Evolutionary conservation across 306 rosid genomes (phyloP), one percentile per base, ranked within the genome.

Genomic region (Corylus americana): DNA sequence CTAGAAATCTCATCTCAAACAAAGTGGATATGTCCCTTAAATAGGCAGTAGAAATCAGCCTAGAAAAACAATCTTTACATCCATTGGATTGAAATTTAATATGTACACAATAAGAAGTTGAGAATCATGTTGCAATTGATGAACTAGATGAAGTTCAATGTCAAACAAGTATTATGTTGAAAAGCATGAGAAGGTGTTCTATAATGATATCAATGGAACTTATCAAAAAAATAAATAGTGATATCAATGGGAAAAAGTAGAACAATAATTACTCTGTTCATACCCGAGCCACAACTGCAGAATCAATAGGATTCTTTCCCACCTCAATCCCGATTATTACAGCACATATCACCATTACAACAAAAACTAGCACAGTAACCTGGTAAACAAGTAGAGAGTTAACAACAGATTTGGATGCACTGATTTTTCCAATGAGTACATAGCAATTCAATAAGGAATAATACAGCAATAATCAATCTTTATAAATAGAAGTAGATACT

Each of bases 261-360:
- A 70, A 71, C 54, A 4, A 68, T 57, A 75, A 75, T 74, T 45
- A 61, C 66, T 49, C 71, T 71, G 70, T 49, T 68, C 85, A 74
- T 90, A 95, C 99, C 98, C 85, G 92, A 76, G 92, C 90, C 68
- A 84, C 94, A 55, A 90, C 87, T 49, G 84, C 82, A 79, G 97
- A 89, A 84, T 95, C 88, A 88, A 89, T 82, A 78, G 88, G 77
- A 81, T 90, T 90, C 61, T 88, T 81, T 71, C 96, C 94, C 76
- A 84, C 78, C 44, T 94, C 96, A 35, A 93, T 85, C 99, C 98
- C 93, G 63, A 95, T 90, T 78, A 91, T 68, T 78, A 89, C 88
- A 82, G 99, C 92, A 89, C 88, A 90, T 29, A 86, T 86, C 80
- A 88, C 55, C 90, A 85, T 85, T 78, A 85, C 79, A 71, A 88